phyloP scores from a whole-genome alignment of 352 stramenopile species.

The Pythium biforme region DNA sequence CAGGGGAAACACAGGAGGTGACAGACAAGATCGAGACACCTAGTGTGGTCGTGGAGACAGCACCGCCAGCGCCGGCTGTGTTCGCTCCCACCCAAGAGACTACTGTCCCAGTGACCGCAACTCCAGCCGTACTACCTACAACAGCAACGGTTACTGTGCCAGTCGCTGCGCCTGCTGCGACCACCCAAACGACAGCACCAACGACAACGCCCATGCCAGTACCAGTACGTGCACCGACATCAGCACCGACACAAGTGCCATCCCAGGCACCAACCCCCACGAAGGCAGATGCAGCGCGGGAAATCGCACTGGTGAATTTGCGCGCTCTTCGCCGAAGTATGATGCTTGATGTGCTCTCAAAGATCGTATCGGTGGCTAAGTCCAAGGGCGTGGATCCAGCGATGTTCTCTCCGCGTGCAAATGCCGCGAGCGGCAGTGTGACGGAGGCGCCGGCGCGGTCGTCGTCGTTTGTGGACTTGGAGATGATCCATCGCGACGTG shows the following conservation, averaged over 20 bases:
- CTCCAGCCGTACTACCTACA: neutral
- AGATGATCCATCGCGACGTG: constrained; percentile 47
- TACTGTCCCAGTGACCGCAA: neutral
- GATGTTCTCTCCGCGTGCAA: constrained; percentile 41
- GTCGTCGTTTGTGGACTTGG: constrained; percentile 44
- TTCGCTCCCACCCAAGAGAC: neutral
- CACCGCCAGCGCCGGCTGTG: neutral
- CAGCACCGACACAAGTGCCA: neutral
- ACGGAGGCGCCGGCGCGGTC: neutral
- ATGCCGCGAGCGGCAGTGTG: neutral
- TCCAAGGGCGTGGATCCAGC: constrained; percentile 64
- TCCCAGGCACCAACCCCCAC: neutral
- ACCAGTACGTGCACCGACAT: neutral
- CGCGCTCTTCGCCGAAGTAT: constrained; percentile 56
- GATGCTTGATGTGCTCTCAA: constrained; percentile 77
- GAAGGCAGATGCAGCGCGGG: constrained; percentile 29
- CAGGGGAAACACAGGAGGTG: neutral
- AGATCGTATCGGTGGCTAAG: constrained; percentile 77
- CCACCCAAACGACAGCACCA: neutral
- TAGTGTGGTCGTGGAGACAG: neutral
- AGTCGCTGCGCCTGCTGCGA: neutral
- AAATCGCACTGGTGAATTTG: constrained; percentile 48
- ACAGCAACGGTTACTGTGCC: neutral
- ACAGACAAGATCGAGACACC: neutral
- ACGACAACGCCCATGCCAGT: neutral